Conservation (phyloP, 2,329 filamentous ascomycete genomes). For the Curvularia spicifera region DNA sequence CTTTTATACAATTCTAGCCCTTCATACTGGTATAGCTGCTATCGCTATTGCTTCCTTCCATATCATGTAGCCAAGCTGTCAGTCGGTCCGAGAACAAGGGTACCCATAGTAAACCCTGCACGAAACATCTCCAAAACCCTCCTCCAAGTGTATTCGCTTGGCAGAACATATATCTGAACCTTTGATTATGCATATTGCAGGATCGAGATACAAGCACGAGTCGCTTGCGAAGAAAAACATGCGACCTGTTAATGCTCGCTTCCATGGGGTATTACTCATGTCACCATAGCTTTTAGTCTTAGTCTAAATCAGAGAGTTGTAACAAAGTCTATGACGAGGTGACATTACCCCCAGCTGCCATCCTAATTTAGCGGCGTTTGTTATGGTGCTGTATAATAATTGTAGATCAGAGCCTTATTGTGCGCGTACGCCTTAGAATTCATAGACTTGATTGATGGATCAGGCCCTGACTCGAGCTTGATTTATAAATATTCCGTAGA, state of each 20-base stretch:
- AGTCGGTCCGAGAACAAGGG: not conserved
- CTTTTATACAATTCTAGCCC: not conserved
- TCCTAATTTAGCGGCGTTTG: not conserved
- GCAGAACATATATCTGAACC: slow-evolving; percentile 3
- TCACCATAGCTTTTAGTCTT: not conserved
- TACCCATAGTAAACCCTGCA: slow-evolving; percentile 5
- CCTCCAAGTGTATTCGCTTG: slow-evolving; percentile 7
- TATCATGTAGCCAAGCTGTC: not conserved
- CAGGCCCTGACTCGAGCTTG: not conserved
- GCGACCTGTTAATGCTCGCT: not conserved
- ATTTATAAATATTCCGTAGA: not conserved
- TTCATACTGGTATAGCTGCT: not conserved
- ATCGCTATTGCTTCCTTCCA: not conserved
- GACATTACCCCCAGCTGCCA: not conserved
- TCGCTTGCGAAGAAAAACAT: not conserved
- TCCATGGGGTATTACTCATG: not conserved
- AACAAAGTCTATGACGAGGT: not conserved
- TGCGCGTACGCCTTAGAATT: not conserved
- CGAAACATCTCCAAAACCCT: slow-evolving; percentile 7
- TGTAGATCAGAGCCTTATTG: not conserved
- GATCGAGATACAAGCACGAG: slow-evolving; percentile 1
- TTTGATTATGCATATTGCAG: slow-evolving; percentile 6
- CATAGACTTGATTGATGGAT: not conserved
- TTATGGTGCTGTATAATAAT: not conserved
- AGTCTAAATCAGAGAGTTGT: not conserved